Base-by-base conservation (phyloP, 495 filamentous ascomycete genomes). In the Xylaria cubensis region DNA sequence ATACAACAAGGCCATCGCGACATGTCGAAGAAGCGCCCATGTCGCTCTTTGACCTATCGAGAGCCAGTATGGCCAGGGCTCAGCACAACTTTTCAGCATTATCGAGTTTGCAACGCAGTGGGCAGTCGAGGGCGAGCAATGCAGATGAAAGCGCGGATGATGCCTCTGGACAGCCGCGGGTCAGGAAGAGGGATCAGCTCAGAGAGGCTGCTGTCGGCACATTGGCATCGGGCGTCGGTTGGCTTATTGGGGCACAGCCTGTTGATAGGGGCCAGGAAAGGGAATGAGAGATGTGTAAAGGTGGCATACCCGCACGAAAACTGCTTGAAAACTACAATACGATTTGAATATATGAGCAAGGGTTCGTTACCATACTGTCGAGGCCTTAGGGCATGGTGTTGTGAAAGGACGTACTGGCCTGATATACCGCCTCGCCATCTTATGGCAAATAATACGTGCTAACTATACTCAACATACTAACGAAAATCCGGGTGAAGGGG, bases 21-120 rank as follows among this genome's bases (percentile, higher is more conserved):
- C 86, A 71, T 67, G 81, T 82, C 17, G 92, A 94, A 65, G 94
- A 97, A 77, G 92, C 93, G 42, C 96, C 96, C 0, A 95, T 98
- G 91, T 94, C 94, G 2, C 84, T 98, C 32, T 98, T 99, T 76
- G 97, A 97, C 72, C 89, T 98, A 53, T 94, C 95, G 9, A 86
- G 94, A 36, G 94, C 86, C 5, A 86, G 91, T 65, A 94, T 94
- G 41, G 90, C 93, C 6, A 86, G 90, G 51, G 94, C 97, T 9
- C 86, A 86, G 71, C 78, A 79, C 59, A 86, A 88, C 66, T 76
- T 88, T 34, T 82, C 84, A 0, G 83, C 84, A 4, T 63, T 89
- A 39, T 83, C 86, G 0, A 84, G 82, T 41, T 65, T 85, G 48
- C 82, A 85, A 67, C 78, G 76, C 8, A 79, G 77, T 24, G 80